Evolutionary conservation across 2,329 filamentous ascomycete species (phyloP).

Genomic region (Scytalidium sp.): DNA sequence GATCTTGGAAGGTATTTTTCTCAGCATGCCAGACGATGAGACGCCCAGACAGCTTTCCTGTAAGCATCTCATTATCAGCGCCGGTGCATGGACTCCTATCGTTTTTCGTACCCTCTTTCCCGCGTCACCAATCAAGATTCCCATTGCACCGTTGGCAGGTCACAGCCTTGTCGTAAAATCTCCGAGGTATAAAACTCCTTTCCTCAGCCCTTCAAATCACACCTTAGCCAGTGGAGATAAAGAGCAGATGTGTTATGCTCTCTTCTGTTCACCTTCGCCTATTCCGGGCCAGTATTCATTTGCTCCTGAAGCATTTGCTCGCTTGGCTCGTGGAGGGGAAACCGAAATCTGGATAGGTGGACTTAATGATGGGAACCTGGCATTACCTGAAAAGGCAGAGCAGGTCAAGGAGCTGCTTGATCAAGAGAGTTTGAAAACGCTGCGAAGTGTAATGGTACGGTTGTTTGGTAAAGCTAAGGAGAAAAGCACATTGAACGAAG

Average conservation of each 20-base stretch:
- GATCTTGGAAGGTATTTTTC: slow-evolving; percentile 48
- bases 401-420: slow-evolving; percentile 41
- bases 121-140: slow-evolving; percentile 45
- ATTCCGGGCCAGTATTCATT: slow-evolving; percentile 54
- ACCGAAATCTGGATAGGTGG: slow-evolving; percentile 65
- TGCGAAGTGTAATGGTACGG: slow-evolving; percentile 45
- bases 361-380: slow-evolving; percentile 58
- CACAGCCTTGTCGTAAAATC: slow-evolving; percentile 68
- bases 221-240: slow-evolving; percentile 31
- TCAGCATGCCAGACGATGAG: slow-evolving; percentile 41
- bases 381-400: slow-evolving; percentile 55
- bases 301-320: slow-evolving; percentile 65
- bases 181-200: slow-evolving; percentile 41
- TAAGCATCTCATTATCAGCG: slow-evolving; percentile 61
- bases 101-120: slow-evolving; percentile 68
- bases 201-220: neutral
- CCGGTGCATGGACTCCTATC: slow-evolving; percentile 68
- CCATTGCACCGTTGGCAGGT: slow-evolving; percentile 62
- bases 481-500: slow-evolving; percentile 8
- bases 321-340: slow-evolving; percentile 52
- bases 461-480: slow-evolving; percentile 42
- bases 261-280: slow-evolving; percentile 54
- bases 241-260: slow-evolving; percentile 55
- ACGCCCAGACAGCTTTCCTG: slow-evolving; percentile 55
- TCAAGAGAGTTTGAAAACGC: slow-evolving; percentile 41